Evolutionary conservation across 306 rosid species (phyloP).

Genomic region (Acmispon strigosus): DNA sequence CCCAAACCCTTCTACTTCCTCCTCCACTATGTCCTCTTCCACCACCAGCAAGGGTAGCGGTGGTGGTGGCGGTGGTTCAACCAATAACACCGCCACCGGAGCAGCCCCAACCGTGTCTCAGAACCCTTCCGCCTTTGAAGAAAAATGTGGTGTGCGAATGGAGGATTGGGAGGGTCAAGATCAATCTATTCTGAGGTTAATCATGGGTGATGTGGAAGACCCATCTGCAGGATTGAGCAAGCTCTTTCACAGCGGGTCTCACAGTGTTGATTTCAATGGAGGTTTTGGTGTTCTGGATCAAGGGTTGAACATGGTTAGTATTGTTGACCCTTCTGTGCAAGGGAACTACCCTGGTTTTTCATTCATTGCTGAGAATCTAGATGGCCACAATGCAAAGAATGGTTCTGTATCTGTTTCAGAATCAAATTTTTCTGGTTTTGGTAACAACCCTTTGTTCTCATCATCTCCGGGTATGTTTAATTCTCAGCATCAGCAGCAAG

Average conservation of each 20-base stretch:
- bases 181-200: slow-evolving; percentile 63
- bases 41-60: slow-evolving; percentile 8
- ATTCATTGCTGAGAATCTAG: slow-evolving; percentile 25
- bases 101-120: slow-evolving; percentile 30
- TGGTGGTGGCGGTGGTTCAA: background rate
- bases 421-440: slow-evolving; percentile 30
- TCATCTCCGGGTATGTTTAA: slow-evolving; percentile 36
- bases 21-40: slow-evolving; percentile 82
- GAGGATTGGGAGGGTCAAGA: slow-evolving; percentile 89
- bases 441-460: slow-evolving; percentile 26
- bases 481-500: slow-evolving; percentile 30
- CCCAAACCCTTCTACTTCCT: slow-evolving; percentile 65
- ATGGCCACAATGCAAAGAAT: slow-evolving; percentile 15
- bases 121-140: slow-evolving; percentile 31
- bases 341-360: slow-evolving; percentile 33
- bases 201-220: slow-evolving; percentile 78
- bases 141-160: slow-evolving; percentile 59
- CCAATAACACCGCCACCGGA: background rate
- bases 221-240: slow-evolving; percentile 73
- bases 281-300: slow-evolving; percentile 61
- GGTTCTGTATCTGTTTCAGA: slow-evolving; percentile 6
- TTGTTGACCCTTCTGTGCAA: slow-evolving; percentile 31
- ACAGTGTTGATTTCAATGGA: slow-evolving; percentile 42
- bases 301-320: slow-evolving; percentile 38
- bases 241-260: slow-evolving; percentile 50